Percentiles rank a stretch among this genome's conserved stretches.
phyloP scores from a whole-genome alignment of 495 filamentous ascomycete species.

The Cercophora sp. region DNA sequence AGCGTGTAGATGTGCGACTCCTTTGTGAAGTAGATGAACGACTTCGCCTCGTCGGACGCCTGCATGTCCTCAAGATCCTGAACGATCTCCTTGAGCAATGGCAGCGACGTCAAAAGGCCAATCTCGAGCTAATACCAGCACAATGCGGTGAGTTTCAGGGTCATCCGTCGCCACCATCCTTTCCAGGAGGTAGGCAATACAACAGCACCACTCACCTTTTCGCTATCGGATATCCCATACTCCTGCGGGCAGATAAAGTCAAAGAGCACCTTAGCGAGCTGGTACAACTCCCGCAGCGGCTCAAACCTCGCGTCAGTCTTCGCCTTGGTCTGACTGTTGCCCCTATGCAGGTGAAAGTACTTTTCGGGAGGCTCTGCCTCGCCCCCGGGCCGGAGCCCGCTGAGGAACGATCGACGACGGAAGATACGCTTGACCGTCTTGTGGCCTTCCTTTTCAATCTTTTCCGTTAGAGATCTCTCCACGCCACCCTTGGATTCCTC shows the following conservation, averaged over 20 bases:
- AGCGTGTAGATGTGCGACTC: slow-evolving; percentile 98
- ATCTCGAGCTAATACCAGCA: slow-evolving; percentile 65
- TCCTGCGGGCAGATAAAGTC: slow-evolving; percentile 98
- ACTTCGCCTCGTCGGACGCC: slow-evolving; percentile 86
- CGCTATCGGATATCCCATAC: slow-evolving; percentile 88
- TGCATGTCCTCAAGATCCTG: slow-evolving; percentile 96
- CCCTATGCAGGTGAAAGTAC: slow-evolving; percentile 84
- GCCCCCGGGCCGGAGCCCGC: slow-evolving; percentile 29
- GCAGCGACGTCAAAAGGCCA: slow-evolving; percentile 86
- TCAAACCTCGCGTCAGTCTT: slow-evolving; percentile 81
- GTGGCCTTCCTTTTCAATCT: slow-evolving; percentile 30
- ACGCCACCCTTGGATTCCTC: slow-evolving; percentile 18
- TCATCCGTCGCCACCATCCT: background rate
- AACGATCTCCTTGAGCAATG: slow-evolving; percentile 91
- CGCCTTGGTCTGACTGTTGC: slow-evolving; percentile 69
- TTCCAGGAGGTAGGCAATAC: background rate
- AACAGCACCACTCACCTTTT: slow-evolving; percentile 55
- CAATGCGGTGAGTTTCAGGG: slow-evolving; percentile 6
- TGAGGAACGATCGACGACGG: slow-evolving; percentile 48
- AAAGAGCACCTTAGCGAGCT: slow-evolving; percentile 88
- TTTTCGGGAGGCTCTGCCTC: slow-evolving; percentile 52
- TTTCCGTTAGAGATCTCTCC: slow-evolving; percentile 24
- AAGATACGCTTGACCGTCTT: slow-evolving; percentile 50
- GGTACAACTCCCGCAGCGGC: slow-evolving; percentile 87
- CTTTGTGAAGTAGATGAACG: slow-evolving; percentile 98